phyloP scores from a whole-genome alignment of 2,329 filamentous ascomycete species.

The Fusarium graminum region DNA sequence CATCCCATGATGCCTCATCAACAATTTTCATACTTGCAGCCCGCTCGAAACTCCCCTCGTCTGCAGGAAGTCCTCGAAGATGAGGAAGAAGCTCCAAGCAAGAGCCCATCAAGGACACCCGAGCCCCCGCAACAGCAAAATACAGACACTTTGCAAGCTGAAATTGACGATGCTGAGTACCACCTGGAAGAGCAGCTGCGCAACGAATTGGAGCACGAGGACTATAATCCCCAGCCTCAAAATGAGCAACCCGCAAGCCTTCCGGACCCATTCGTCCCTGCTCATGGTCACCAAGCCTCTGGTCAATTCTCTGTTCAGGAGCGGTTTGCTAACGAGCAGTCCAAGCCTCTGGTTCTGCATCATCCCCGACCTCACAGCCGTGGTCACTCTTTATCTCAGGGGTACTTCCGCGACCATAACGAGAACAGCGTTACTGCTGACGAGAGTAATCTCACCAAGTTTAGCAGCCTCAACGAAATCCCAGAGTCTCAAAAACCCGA shows the following conservation, averaged over 20 bases:
- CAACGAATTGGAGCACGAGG: conserved; percentile 82
- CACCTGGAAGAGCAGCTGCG: conserved; percentile 85
- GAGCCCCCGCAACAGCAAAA: conserved; percentile 62
- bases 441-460: conserved; percentile 43
- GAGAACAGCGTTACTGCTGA: conserved; percentile 54
- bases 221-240: conserved; percentile 75
- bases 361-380: conserved; percentile 81
- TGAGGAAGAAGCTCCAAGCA: conserved; percentile 70
- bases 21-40: conserved; percentile 67
- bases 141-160: conserved; percentile 82
- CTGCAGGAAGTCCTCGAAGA: conserved; percentile 81
- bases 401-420: conserved; percentile 69
- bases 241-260: conserved; percentile 43
- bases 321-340: conserved; percentile 66
- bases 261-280: conserved; percentile 45
- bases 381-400: conserved; percentile 77
- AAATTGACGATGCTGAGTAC: conserved; percentile 88
- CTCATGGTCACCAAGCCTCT: conserved; percentile 60
- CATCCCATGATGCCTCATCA: conserved; percentile 69
- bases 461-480: conserved; percentile 58
- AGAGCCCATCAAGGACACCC: conserved; percentile 68
- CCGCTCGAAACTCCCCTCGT: conserved; percentile 68
- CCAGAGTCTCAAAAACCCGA: conserved; percentile 59
- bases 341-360: conserved; percentile 71
- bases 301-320: conserved; percentile 63